A percentile compares a stretch with the other conserved stretches of the same genome.
These are phyloP conservation scores for Brassica balearica DNA, from an alignment of 441 rosid genomes.

Conservation along the genomic window DNA sequence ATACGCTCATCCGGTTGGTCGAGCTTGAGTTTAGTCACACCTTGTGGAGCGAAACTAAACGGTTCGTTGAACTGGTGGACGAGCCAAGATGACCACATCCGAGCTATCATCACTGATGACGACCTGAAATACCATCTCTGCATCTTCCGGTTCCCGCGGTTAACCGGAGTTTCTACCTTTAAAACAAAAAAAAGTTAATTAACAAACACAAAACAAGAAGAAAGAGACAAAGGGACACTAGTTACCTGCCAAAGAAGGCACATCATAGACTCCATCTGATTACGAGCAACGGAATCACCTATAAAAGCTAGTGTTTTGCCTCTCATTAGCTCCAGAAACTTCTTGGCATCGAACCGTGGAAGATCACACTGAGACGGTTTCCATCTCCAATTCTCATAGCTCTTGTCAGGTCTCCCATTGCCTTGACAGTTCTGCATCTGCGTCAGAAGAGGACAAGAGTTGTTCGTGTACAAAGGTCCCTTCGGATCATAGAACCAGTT, in stretches of 20 bases:
- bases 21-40: conserved; percentile 73
- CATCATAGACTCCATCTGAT: conserved; percentile 90
- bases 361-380: conserved; percentile 77
- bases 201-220: background rate
- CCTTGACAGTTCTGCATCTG: conserved; percentile 98
- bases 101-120: conserved; percentile 65
- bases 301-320: conserved; percentile 86
- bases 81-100: conserved; percentile 96
- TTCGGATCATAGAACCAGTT: conserved; percentile 73
- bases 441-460: conserved; percentile 75
- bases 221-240: conserved; percentile 30
- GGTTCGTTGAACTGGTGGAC: conserved; percentile 64
- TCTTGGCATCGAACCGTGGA: conserved; percentile 81
- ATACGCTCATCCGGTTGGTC: conserved; percentile 71
- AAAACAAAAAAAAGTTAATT: conserved; percentile 4
- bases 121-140: conserved; percentile 75
- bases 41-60: conserved; percentile 66
- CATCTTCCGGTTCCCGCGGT: conserved; percentile 80
- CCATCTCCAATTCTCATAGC: conserved; percentile 90
- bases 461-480: conserved; percentile 84
- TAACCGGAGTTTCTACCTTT: conserved; percentile 84
- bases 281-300: conserved; percentile 93
- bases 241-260: conserved; percentile 93
- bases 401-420: conserved; percentile 86
- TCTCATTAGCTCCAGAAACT: conserved; percentile 82